Base-by-base conservation (phyloP, 169 alveolate genomes). In the Toxoplasma gondii region DNA sequence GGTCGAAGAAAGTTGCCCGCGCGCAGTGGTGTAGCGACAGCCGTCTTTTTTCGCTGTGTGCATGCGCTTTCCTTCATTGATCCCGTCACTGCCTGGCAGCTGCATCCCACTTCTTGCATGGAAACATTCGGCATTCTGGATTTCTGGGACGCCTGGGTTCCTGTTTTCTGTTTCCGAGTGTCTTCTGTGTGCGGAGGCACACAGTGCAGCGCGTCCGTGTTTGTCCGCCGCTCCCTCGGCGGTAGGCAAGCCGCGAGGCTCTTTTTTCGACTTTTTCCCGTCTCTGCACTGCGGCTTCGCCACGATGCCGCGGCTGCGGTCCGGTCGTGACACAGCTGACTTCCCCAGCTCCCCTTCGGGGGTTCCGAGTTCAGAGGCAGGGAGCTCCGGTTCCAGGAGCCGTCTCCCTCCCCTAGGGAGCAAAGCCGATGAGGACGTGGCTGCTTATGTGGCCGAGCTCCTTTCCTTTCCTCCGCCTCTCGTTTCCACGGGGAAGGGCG, bases 291-390 rank as follows among this genome's bases (percentile, higher is more conserved):
- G 74, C n/a, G n/a, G 74, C 74, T 7, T 64, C 34, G n/a, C 74
- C 74, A 64, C 74, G 74, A 64, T 64, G 74, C 74, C 74, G 29
- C 74, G 74, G 74, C 74, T 64, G n/a, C 74, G 74, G 22, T 64
- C 74, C n/a, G 74, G 74, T 19, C 74, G 74, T 64, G 74, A 64
- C 74, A 64, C 74, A 16, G n/a, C 74, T 64, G 74, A 64, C 29
- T 64, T 27, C 74, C 74, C 74, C 74, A 64, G n/a, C 74, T 16
- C 74, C 22, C 34, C 74, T 64, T 64, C 74, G 22, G 74, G n/a
- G n/a, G 74, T 31, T 12, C 1, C 74, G 7, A 64, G 74, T 27
- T 4, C 74, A 1, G 74, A 64, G 74, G 74, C 31, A 16, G 74
- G 7, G n/a, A 64, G 22, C 7, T 4, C 74, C 34, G n/a, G 74